Evolutionary conservation across 2,329 filamentous ascomycete species (phyloP).

Genomic region (Taxawa tesnikishii): DNA sequence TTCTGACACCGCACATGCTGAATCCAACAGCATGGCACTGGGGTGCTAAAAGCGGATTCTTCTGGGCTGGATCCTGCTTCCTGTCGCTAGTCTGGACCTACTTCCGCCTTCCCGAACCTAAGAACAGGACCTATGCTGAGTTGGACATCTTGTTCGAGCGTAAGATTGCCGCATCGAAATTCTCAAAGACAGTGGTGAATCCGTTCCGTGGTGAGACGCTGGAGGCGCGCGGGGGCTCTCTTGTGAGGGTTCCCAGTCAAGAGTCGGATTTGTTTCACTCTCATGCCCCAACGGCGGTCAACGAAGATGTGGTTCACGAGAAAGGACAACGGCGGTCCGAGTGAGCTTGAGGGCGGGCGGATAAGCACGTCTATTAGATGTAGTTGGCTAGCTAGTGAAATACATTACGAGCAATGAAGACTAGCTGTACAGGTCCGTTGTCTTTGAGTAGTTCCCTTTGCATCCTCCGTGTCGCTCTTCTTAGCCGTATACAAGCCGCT

Average conservation of each 20-base stretch:
- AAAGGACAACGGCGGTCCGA: no score
- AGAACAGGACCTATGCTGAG: slow-evolving; percentile 41
- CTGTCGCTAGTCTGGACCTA: slow-evolving; percentile 38
- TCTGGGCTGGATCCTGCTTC: slow-evolving; percentile 31
- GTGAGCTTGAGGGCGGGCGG: no score
- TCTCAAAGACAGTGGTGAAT: slow-evolving; percentile 12
- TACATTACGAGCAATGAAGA: no score
- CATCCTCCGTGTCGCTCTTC: no score
- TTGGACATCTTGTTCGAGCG: slow-evolving; percentile 44
- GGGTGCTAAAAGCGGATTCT: slow-evolving; percentile 20
- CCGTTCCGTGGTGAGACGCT: slow-evolving; percentile 6
- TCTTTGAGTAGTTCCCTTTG: no score
- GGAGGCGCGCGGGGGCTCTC: neutral
- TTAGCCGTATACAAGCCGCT: no score
- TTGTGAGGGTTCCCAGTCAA: neutral
- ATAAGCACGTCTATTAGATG: no score
- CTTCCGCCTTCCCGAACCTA: slow-evolving; percentile 43
- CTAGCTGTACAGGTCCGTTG: no score
- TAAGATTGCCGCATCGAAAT: slow-evolving; percentile 30
- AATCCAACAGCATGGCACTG: slow-evolving; percentile 11
- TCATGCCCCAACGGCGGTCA: no score
- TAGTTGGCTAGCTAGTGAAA: no score
- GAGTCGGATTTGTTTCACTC: neutral
- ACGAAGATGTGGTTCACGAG: no score
- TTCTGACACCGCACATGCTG: slow-evolving; percentile 16